Conservation (phyloP, 768 basidiomycete species). For the Macrolepiota albuminosa region DNA sequence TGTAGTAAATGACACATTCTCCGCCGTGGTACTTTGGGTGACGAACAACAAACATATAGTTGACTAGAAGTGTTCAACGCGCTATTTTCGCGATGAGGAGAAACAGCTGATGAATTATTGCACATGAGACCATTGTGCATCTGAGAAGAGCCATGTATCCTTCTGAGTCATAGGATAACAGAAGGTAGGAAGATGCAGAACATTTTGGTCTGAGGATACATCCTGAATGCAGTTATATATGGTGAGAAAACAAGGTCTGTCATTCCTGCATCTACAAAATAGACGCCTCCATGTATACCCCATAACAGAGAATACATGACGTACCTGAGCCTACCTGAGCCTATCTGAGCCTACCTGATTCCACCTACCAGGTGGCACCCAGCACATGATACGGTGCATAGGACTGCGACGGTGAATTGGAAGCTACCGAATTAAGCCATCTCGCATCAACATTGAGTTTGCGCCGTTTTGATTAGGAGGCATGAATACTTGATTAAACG, state of each 20-base stretch:
- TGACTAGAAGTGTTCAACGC: background rate
- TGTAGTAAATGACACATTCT: background rate
- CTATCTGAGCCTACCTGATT: no score
- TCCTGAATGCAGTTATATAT: background rate
- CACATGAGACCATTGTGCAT: background rate
- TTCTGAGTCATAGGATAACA: background rate
- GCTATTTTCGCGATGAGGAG: background rate
- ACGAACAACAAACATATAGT: background rate
- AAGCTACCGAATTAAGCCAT: no score
- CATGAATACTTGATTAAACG: no score
- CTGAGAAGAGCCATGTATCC: background rate
- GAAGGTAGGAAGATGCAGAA: background rate
- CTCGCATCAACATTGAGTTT: no score
- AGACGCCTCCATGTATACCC: no score
- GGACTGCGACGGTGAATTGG: no score
- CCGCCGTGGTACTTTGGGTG: background rate
- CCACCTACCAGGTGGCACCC: no score
- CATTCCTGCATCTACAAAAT: slow-evolving; percentile 2
- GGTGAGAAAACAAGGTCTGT: slow-evolving; percentile 12
- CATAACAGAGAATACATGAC: no score
- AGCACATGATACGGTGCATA: no score
- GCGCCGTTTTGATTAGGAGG: no score
- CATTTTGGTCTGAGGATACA: background rate
- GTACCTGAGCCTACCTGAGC: no score
- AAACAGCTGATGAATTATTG: background rate